Conservation (phyloP, 2,329 filamentous ascomycete genomes). For the Eutypella sp. region DNA sequence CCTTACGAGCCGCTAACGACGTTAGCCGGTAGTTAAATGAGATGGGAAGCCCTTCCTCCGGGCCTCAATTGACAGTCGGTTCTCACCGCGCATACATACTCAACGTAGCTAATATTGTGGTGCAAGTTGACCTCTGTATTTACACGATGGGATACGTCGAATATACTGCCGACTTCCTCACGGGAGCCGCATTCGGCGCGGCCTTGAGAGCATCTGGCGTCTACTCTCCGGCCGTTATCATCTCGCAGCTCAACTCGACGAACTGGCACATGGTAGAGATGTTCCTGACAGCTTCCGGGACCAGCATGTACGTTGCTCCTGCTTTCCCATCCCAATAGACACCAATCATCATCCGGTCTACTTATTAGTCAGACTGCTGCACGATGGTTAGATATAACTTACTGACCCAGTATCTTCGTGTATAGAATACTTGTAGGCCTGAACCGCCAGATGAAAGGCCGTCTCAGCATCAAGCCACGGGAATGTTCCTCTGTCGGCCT, state of each 20-base stretch:
- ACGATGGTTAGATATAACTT: not conserved
- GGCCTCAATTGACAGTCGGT: too few species aligned
- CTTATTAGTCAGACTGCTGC: too few species aligned
- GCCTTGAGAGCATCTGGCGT: constrained; percentile 57
- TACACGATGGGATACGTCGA: not conserved
- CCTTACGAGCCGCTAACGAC: too few species aligned
- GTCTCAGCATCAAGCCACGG: constrained; percentile 41
- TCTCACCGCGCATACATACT: too few species aligned
- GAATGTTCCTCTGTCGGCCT: constrained; percentile 47
- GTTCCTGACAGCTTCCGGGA: constrained; percentile 58
- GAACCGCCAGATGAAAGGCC: constrained; percentile 37
- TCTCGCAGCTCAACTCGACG: constrained; percentile 54
- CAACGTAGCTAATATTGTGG: not conserved
- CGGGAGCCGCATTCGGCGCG: constrained; percentile 57
- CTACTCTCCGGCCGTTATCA: constrained; percentile 54
- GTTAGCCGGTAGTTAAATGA: too few species aligned
- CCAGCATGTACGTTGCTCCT: constrained; percentile 49
- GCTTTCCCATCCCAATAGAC: constrained; percentile 1
- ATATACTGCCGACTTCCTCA: constrained; percentile 26
- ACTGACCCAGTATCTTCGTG: constrained; percentile 1
- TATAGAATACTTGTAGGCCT: constrained; percentile 34
- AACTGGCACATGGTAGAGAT: constrained; percentile 63
- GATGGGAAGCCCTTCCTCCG: too few species aligned
- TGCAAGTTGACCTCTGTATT: not conserved
- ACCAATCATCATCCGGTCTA: not conserved